Base-by-base conservation (phyloP, 1,139 yeast species). In the Geotrichum reessii region DNA sequence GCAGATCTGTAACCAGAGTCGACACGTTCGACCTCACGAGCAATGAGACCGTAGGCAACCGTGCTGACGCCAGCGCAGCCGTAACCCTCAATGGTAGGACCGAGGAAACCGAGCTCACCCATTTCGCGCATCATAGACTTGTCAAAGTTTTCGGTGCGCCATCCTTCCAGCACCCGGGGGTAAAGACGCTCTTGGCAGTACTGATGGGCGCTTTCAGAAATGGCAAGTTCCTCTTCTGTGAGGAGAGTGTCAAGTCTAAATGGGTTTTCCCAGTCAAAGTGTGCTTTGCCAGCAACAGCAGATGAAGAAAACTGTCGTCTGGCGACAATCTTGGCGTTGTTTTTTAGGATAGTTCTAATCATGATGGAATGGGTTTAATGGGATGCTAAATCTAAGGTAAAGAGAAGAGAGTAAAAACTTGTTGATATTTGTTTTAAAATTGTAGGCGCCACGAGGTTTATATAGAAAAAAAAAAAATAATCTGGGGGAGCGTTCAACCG, bases 1-100 rank as follows among this genome's bases (percentile, higher is more conserved):
- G 79, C 79, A 12, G 78, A 74, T 51, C 79, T 68, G 67, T 68
- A 76, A 7, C 79, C 79, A 2, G 79, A 76, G 58, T 76, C 79
- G 12, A 76, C 76, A 31, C 76, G 67, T 65, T 76, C 79, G 17
- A 76, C 78, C 60, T 76, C 79, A 51, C 79, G 71, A 33, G 79
- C 78, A 59, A 76, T 70, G 42, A 76, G 65, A 3, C 79, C 80
- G 61, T 76, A 76, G 7, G 77, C 76, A 8, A 74, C 77, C 9
- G 75, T 69, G 49, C 74, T 70, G 17, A 72, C 75, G 11, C 79
- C 80, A 1, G 78, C 73, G 58, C 79, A 75, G 2, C 79, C 79
- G 63, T 75, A 76, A 22, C 79, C 79, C 28, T 72, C 69, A 58
- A 76, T 72, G 19, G 76, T 74, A 31, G 78, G 66, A 1, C 80